Conservation (phyloP, 2,329 filamentous ascomycete species). For the Fusarium albidum region DNA sequence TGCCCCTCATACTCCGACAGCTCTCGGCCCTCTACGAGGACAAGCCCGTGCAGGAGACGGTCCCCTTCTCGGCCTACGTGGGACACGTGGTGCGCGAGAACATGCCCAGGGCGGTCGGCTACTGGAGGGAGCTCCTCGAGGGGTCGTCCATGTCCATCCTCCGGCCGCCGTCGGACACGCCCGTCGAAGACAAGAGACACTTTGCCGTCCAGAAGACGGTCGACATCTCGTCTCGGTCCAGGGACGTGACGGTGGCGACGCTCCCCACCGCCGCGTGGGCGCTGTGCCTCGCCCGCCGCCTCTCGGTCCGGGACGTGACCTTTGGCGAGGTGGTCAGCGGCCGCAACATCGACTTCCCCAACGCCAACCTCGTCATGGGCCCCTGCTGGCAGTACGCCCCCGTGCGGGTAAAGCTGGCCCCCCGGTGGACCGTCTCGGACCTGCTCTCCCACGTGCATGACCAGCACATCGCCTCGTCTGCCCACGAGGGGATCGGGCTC, state of each 20-base stretch:
- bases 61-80: slow-evolving; percentile 58
- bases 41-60: slow-evolving; percentile 40
- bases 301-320: slow-evolving; percentile 62
- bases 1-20: slow-evolving; percentile 68
- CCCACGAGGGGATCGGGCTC: slow-evolving; percentile 63
- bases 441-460: slow-evolving; percentile 62
- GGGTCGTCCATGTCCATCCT: slow-evolving; percentile 60
- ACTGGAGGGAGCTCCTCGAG: slow-evolving; percentile 68
- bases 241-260: slow-evolving; percentile 68
- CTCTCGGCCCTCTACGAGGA: slow-evolving; percentile 58
- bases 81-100: slow-evolving; percentile 50
- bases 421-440: slow-evolving; percentile 59
- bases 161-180: slow-evolving; percentile 48
- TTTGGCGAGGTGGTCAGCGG: slow-evolving; percentile 74
- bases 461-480: slow-evolving; percentile 64
- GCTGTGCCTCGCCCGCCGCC: slow-evolving; percentile 64
- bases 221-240: slow-evolving; percentile 56
- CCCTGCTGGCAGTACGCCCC: slow-evolving; percentile 75
- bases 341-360: slow-evolving; percentile 64
- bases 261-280: slow-evolving; percentile 75
- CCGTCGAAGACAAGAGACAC: slow-evolving; percentile 48
- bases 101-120: slow-evolving; percentile 60
- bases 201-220: slow-evolving; percentile 53
- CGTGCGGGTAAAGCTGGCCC: slow-evolving; percentile 64
- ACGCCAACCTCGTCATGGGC: slow-evolving; percentile 65